Evolutionary conservation across 139 green algal genomes (phyloP), one percentile per base, ranked within the genome.

Genomic region (Picochlorum costavermella): DNA sequence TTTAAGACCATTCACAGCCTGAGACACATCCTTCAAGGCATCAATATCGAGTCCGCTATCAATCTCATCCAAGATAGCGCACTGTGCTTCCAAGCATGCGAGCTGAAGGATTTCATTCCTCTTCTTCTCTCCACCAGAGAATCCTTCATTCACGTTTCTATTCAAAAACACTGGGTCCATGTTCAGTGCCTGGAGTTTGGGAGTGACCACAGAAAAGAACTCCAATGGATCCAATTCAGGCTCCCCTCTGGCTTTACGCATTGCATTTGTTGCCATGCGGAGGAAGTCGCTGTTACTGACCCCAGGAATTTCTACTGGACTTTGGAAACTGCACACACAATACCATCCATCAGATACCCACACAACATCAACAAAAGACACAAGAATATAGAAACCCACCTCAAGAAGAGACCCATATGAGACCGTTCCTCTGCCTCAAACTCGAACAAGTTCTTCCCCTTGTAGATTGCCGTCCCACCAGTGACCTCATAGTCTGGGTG

Each of bases 61-160:
- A 58, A 95, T 95, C 64, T 95, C 81, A 50, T 87, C 81, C 66
- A 87, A 75, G 31, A 96, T 94, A 12, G 87, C 72, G 69, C 92
- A 82, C 20, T 95, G 84, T 16, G 84, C 80, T 75, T 96, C 88
- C 10, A 97, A 68, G 12, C 97, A 94, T 20, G 94, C 86, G 29
- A 99, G 75, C 81, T 96, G 88, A 60, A 91, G 46, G 23, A 91
- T 87, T 70, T 99, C 94, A 66, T 99, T 99, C 13, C 94, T 78
- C 81, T 99, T 99, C 84, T 96, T 98, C 73, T 99, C 94, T 36
- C 94, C 94, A 17, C 93, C 93, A 12, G 79, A 92, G 80, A 99
- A 99, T 45, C 92, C 92, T 69, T 97, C 88, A 75, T 99, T 99
- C 11, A 99, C 94, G 70, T 98, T 97, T 48, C 94, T 78, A 71